A percentile compares a stretch with the other conserved stretches of the same genome.
These are phyloP conservation scores for Raddia distichophylla DNA, from an alignment of 176 grass and related monocot genomes.

Conservation along the genomic window DNA sequence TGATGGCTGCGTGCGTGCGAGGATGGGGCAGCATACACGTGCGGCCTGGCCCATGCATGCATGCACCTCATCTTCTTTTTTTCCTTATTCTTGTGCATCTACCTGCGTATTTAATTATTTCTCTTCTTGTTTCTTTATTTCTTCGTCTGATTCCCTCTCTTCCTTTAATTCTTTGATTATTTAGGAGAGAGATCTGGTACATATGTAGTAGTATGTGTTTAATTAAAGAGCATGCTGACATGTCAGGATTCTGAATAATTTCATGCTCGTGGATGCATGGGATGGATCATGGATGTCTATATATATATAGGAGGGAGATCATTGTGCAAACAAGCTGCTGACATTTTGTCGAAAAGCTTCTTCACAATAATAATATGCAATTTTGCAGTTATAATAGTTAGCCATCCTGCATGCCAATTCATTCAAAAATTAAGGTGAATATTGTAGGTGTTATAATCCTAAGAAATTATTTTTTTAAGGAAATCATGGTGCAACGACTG, in stretches of 20 bases:
- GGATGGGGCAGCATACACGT: slow-evolving; percentile 66
- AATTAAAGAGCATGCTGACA: no score
- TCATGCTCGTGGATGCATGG: no score
- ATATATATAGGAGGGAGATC: no score
- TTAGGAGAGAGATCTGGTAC: neutral
- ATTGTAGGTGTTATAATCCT: neutral
- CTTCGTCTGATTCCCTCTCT: neutral
- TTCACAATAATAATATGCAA: neutral
- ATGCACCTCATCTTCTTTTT: slow-evolving; percentile 23
- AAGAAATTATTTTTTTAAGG: neutral
- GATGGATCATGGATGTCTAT: no score
- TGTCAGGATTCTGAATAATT: no score
- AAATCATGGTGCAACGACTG: no score
- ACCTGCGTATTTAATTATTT: neutral
- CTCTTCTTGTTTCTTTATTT: neutral
- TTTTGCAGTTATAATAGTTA: neutral
- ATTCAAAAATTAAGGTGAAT: neutral
- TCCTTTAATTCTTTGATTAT: neutral
- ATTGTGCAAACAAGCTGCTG: neutral
- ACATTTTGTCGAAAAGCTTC: neutral
- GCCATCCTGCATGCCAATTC: no score
- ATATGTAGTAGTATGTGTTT: no score
- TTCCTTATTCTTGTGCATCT: no score
- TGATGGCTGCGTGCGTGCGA: slow-evolving; percentile 45
- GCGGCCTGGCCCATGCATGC: slow-evolving; percentile 64